Evolutionary conservation across 2,329 filamentous ascomycete species (phyloP), one percentile per base, ranked within the genome.

Genomic region (Paraphaeosphaeria sporulosa): DNA sequence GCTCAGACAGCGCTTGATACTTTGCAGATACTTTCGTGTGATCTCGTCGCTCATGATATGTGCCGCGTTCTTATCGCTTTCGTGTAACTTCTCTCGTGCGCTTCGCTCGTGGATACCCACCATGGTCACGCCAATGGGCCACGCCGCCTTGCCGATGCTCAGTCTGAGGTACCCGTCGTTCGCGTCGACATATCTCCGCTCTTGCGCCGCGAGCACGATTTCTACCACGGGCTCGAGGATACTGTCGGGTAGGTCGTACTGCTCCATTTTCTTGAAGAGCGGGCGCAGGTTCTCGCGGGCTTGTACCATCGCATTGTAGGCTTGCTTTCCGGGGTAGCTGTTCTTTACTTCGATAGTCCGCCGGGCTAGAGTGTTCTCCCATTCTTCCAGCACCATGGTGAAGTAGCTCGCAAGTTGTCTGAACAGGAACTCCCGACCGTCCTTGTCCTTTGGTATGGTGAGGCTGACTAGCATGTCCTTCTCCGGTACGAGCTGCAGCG

Each of bases 121-220:
- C 95, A 98, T 99, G 77, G 95, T 99, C 42, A 99, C 95, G 80
- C 95, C 95, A 73, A 99, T 99, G 25, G 95, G 95, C 95, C 95
- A 99, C 17, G 95, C 95, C 68, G 93, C 94, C 81, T 97, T 97
- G 65, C 93, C 93, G 73, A 99, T 99, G 76, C 92, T 96, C 57
- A 99, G 83, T 55, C 92, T 86, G 62, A 99, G 83, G 78, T 99
- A 99, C 0, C 93, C 94, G 76, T 99, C 92, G 75, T 98, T 98
- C 36, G 95, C 95, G 79, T 97, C 92, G 49, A 99, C 94, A 74
- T 99, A 99, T 64, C 92, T 88, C 61, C 93, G 87, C 74, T 93
- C 89, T 79, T 99, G 95, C 4, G 94, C 93, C 27, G 93, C 91
- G 71, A 91, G 86, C 32, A 97, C 94, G 67, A 99, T 97, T 79